These are phyloP conservation scores for Coemansia sp. DNA, from an alignment of 192 early-diverging fungal species.

Conservation along the genomic window DNA sequence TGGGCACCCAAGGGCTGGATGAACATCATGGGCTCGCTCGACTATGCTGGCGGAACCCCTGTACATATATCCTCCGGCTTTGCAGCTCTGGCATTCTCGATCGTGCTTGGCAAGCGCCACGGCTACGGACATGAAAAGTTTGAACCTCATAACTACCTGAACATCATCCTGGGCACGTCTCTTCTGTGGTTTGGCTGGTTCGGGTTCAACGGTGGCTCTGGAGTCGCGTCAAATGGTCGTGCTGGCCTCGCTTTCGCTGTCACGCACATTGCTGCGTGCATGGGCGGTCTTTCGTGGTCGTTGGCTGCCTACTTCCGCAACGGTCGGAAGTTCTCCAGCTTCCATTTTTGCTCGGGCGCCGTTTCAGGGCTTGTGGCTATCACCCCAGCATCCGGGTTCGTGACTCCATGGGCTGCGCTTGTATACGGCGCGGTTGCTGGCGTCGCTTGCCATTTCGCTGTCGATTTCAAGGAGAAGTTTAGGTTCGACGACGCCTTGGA, in stretches of 20 bases:
- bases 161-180: conserved; percentile 86
- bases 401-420: conserved; percentile 77
- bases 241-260: conserved; percentile 83
- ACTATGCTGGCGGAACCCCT: conserved; percentile 97
- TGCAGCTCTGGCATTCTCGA: conserved; percentile 84
- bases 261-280: conserved; percentile 82
- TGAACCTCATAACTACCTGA: conserved; percentile 87
- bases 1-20: conserved; percentile 90
- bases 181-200: conserved; percentile 97
- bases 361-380: conserved; percentile 91
- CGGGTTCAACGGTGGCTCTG: conserved; percentile 93
- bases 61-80: conserved; percentile 92
- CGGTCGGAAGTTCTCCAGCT: conserved; percentile 79
- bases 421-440: conserved; percentile 78
- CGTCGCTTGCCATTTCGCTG: conserved; percentile 76
- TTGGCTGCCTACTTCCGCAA: conserved; percentile 72
- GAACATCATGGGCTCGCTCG: conserved; percentile 75
- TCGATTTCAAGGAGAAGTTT: conserved; percentile 78
- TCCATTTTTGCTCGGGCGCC: conserved; percentile 94
- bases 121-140: conserved; percentile 71
- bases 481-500: conserved; percentile 92
- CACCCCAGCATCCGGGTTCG: conserved; percentile 88
- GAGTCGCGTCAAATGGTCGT: conserved; percentile 74
- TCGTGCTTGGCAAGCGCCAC: conserved; percentile 80
- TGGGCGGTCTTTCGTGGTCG: conserved; percentile 84